These are phyloP conservation scores for Selaginella tamariscina DNA, from an alignment of 75 land plant species.

Conservation along the genomic window DNA sequence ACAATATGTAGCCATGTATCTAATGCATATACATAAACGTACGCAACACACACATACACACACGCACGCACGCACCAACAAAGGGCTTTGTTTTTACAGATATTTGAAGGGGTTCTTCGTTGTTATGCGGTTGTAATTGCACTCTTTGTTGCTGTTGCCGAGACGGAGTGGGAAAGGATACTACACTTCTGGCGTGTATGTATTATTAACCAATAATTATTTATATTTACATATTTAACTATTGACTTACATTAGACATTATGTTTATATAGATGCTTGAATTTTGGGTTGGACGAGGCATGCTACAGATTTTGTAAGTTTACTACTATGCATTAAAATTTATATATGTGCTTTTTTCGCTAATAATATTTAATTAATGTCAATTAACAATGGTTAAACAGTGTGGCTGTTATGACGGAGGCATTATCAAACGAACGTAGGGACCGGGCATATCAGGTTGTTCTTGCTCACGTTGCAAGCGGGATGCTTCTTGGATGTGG, in stretches of 20 bases:
- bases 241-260: no score
- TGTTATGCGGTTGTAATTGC: constrained; percentile 77
- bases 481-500: constrained; percentile 77
- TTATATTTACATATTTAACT: background rate
- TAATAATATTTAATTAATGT: no score
- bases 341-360: no score
- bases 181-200: constrained; percentile 54
- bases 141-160: constrained; percentile 57
- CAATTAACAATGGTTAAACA: no score
- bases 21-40: no score
- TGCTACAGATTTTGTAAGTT: constrained; percentile 93
- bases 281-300: constrained; percentile 87
- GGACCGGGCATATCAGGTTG: constrained; percentile 20
- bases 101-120: constrained; percentile 81
- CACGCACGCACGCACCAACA: no score
- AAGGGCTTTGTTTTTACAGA: constrained; percentile 30
- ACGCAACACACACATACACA: no score
- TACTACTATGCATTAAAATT: no score
- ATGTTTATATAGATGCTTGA: constrained; percentile 85
- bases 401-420: constrained; percentile 93
- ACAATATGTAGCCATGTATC: no score
- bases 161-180: constrained; percentile 82
- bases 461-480: constrained; percentile 67
- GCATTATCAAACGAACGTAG: constrained; percentile 40
- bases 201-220: background rate